Base-by-base conservation (phyloP, 805 yeast genomes). In the Wickerhamomyces canadensis region DNA sequence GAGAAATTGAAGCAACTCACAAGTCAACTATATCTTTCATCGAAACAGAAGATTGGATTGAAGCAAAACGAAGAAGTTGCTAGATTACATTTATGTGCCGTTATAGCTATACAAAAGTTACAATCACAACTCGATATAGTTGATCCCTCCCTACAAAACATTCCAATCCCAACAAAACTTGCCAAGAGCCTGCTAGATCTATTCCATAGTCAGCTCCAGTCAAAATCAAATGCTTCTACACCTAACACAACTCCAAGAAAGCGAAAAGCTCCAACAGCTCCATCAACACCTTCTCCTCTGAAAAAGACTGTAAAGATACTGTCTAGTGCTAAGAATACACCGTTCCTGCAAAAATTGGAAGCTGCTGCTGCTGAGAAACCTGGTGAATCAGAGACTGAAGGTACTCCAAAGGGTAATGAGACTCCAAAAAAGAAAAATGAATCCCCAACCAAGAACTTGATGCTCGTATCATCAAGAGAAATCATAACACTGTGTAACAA, bases 1-100 rank as follows among this genome's bases (percentile, higher is more conserved):
- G 53, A 58, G 6, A 55, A 60, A 29, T 52, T 77, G 22, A 49
- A 65, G 11, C 46, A 40, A 12, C 36, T 45, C 17, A 43, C 54
- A 0, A 37, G 11, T 52, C 64, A 15, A 60, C 60, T 52, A 54
- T 71, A 62, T 43, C 56, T 71, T 1, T 69, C 81, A 16, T 63
- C 81, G n/a, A 74, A 66, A 38, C 67, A 70, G 44, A 65, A 66
- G 31, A 72, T 73, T 41, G 54, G 60, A 3, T 54, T 82, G 17
- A 68, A 74, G 12, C 67, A 68, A 19, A 67, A 67, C 27, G 74
- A 76, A 35, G 89, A 83, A 44, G 62, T 72, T 2, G 87, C 86
- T 2, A 62, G 91, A 37, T 70, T 69, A 38, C 89, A 83, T 53
- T 54, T 84, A 11, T 78, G 87, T 54, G 83, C 87, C 5, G 74